Percentiles rank a stretch among this genome's conserved stretches.
Conservation (phyloP, 345 rosid genomes). For the Abelmoschus esculentus region DNA sequence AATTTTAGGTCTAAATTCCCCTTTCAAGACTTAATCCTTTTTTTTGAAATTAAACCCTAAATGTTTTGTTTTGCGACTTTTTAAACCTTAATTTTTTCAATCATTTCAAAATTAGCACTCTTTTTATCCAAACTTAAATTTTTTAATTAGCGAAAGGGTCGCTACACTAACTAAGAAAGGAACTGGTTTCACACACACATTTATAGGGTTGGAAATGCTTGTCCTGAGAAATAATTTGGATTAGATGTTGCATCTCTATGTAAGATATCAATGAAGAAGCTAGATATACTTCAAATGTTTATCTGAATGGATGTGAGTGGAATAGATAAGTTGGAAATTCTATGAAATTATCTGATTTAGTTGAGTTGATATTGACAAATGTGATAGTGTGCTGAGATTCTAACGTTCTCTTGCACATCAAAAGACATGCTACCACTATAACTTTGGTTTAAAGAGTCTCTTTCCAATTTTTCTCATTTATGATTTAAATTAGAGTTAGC, state of each 20-base stretch:
- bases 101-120: no score
- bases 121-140: no score
- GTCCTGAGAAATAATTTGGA: background rate
- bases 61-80: no score
- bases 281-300: background rate
- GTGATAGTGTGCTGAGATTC: background rate
- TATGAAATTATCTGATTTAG: background rate
- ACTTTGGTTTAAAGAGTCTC: background rate
- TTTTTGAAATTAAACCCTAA: no score
- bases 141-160: no score
- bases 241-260: constrained; percentile 3
- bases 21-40: no score
- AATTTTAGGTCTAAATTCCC: no score
- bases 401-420: background rate
- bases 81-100: no score
- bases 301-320: background rate
- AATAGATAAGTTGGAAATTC: background rate
- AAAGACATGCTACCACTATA: background rate
- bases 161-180: no score
- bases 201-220: background rate
- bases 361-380: background rate
- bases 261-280: background rate
- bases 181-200: no score
- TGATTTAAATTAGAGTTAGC: background rate
- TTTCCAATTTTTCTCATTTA: background rate